Evolutionary conservation across 148 eudicot species (phyloP), one percentile per base, ranked within the genome.

Genomic region (Silene latifolia): DNA sequence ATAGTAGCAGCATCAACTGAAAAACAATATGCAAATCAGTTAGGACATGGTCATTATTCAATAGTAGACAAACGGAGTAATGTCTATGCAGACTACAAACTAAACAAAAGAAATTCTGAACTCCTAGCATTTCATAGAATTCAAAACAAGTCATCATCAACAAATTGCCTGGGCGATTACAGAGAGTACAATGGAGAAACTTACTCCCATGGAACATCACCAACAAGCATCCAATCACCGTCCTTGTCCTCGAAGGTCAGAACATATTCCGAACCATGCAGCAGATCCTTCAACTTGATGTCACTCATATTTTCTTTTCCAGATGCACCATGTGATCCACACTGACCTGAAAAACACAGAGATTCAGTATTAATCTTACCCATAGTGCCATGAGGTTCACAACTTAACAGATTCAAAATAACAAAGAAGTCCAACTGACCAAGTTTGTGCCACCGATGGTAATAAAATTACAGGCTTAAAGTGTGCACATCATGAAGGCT

Each of bases 1-100:
- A 96, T 96, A 60, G 89, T 82, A 42, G 83, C 98, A 8, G 88
- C 78, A 73, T 89, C 90, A 61, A 83, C 99, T 96, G 90, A 62
- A 80, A 48, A 75, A 47, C 70, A 79, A 77, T 21, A 20, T 10
- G 80, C 48, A 72, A 42, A 64, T 25, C 19, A 39, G 21, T 77
- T 70, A 77, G 62, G 60, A 74, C 66, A 42, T 32, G 21, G 18
- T 70, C 14, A 39, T n/a, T n/a, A n/a, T n/a, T n/a, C n/a, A n/a
- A n/a, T n/a, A n/a, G n/a, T n/a, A n/a, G n/a, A n/a, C n/a, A n/a
- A n/a, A n/a, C n/a, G n/a, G n/a, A n/a, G n/a, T n/a, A n/a, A n/a
- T n/a, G n/a, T n/a, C 42, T 27, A 17, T 58, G 39, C 35, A 59
- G 3, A 60, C n/a, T 23, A 74, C 27, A 47, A 14, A 23, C 56